Base-by-base conservation (phyloP, 2,329 filamentous ascomycete genomes). In the Elsinoe perseae region DNA sequence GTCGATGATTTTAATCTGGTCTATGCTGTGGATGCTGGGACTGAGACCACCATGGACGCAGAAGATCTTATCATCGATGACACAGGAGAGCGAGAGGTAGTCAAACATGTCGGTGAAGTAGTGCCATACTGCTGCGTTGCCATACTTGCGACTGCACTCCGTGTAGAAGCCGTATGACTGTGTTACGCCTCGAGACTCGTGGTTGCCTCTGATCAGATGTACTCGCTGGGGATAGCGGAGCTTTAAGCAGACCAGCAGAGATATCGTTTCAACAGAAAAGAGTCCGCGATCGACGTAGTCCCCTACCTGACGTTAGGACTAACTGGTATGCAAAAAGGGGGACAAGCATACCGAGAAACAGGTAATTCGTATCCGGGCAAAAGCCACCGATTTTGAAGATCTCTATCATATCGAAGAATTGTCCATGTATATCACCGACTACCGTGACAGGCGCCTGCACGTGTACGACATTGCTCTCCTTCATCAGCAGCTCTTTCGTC, bases 51-150 rank as follows among this genome's bases (percentile, higher is more conserved):
- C 93, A 71, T 98, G 93, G 5, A 98, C 93, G 72, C 93, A 98
- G 72, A 98, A 98, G 63, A 98, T 98, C 44, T 97, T 89, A 72
- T 98, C 87, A 70, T 97, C 95, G 69, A 98, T 98, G 61, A 98
- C 92, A 59, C 97, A 95, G 65, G 89, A 95, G 57, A 98, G 77
- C 6, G 92, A 97, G 61, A 98, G 79, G 72, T 95, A 98, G 74
- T 98, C 93, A 73, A 98, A 98, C 91, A 98, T 97, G 75, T 98
- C 93, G 62, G 93, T 98, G 70, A 98, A 98, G 72, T 97, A 93
- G 73, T 98, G 93, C 93, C 93, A 98, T 20, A 98, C 93, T 66
- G 93, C 96, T 61, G 93, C 90, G 68, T 95, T 97, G 69, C 93
- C 93, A 73, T 98, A 98, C 74, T 98, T 98, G 64, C 93, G 86